A percentile compares a stretch with the other conserved stretches of the same genome.
phyloP scores from a whole-genome alignment of 140 eudicot genomes.

The Flaveria floridana region DNA sequence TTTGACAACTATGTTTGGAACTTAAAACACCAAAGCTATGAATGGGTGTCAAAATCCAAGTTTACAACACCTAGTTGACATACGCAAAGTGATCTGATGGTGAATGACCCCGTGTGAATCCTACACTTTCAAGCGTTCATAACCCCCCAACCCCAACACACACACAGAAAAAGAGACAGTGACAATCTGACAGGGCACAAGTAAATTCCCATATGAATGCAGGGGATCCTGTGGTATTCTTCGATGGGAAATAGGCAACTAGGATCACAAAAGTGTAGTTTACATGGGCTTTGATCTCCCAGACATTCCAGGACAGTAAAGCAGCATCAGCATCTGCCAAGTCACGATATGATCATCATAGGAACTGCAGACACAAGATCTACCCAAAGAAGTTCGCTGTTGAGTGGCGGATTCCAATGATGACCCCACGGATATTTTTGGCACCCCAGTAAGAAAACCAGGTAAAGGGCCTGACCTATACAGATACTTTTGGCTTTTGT shows the following conservation, averaged over 20 bases:
- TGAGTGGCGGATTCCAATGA: neutral
- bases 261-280: conserved; percentile 7
- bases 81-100: neutral
- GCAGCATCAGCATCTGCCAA: conserved; percentile 9
- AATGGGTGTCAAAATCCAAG: conserved; percentile 9
- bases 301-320: conserved; percentile 11
- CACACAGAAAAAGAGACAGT: neutral
- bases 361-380: conserved; percentile 2
- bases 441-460: neutral
- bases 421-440: neutral
- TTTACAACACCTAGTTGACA: neutral
- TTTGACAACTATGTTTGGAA: neutral
- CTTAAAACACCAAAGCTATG: neutral
- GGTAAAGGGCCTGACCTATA: neutral
- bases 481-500: neutral
- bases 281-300: conserved; percentile 4
- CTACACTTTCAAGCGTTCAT: neutral
- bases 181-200: neutral
- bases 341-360: neutral
- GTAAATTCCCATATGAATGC: neutral
- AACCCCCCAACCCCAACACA: too few relatives aligned
- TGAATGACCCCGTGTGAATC: neutral
- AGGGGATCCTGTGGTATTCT: neutral
- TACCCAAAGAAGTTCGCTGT: neutral
- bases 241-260: neutral